Evolutionary conservation across 192 early-diverging fungal species (phyloP).

Genomic region (Lobosporangium transversale): DNA sequence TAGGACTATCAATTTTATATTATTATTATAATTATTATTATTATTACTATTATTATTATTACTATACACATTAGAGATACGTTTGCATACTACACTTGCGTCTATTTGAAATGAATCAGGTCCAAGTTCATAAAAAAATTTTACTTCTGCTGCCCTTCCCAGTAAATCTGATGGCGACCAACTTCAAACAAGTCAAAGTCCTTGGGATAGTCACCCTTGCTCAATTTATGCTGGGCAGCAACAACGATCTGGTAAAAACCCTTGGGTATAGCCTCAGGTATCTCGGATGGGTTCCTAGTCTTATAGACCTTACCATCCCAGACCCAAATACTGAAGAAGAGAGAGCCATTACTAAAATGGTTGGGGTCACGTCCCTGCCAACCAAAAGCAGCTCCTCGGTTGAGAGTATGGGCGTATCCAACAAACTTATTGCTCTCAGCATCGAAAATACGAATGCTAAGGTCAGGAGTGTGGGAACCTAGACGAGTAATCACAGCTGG

Average conservation of each 20-base stretch:
- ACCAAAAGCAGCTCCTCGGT: constrained; percentile 18
- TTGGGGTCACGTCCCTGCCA: constrained; percentile 9
- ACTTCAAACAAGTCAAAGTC: constrained; percentile 40
- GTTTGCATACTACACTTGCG: too few species aligned
- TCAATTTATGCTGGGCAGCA: constrained; percentile 31
- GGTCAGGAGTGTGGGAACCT: constrained; percentile 37
- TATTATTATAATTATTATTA: too few species aligned
- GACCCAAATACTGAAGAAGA: constrained; percentile 9
- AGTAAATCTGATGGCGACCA: constrained; percentile 8
- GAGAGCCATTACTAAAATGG: constrained; percentile 5
- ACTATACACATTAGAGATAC: too few species aligned
- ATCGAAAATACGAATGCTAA: constrained; percentile 18
- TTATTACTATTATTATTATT: too few species aligned
- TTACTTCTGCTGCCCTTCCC: background rate
- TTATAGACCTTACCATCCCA: constrained; percentile 25
- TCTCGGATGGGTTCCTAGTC: background rate
- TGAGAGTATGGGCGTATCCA: constrained; percentile 9
- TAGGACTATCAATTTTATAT: too few species aligned
- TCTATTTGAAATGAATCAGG: too few species aligned
- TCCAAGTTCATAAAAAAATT: background rate
- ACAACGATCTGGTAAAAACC: constrained; percentile 25
- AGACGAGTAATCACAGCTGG: constrained; percentile 17
- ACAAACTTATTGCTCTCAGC: constrained; percentile 9
- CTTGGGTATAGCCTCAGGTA: background rate
- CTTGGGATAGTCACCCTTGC: constrained; percentile 29